phyloP scores from a whole-genome alignment of 1,284 basidiomycete species.

The Tilletia caries region DNA sequence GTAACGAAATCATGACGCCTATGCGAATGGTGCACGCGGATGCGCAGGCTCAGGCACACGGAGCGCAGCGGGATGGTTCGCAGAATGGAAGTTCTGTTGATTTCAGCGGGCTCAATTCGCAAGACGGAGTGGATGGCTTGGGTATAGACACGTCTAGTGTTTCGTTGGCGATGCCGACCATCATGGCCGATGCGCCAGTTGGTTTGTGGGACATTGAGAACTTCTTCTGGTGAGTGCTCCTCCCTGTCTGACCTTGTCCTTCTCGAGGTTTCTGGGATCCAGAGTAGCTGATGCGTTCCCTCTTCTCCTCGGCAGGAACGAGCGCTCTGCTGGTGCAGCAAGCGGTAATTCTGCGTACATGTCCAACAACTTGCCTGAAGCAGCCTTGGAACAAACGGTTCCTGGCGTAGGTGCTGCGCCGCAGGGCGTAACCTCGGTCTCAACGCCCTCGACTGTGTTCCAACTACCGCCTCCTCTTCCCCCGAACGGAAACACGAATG shows the following conservation, averaged over 20 bases:
- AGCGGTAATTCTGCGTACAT: neutral
- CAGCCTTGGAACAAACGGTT: neutral
- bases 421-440: neutral
- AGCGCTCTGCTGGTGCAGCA: slow-evolving; percentile 10
- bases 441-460: neutral
- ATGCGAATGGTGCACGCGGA: slow-evolving; percentile 1
- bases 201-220: slow-evolving; percentile 10
- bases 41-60: neutral
- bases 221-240: slow-evolving; percentile 13
- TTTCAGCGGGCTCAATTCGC: neutral
- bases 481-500: too few species aligned
- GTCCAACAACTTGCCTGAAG: neutral
- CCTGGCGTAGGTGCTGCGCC: neutral
- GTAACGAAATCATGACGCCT: slow-evolving; percentile 12
- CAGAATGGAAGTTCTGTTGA: neutral
- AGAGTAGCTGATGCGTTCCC: too few species aligned
- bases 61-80: neutral
- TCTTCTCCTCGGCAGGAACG: too few species aligned
- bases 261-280: too few species aligned
- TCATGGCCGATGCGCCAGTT: slow-evolving; percentile 7
- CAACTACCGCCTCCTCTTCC: too few species aligned
- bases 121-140: neutral
- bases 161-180: neutral
- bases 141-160: neutral
- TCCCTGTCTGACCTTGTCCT: too few species aligned